These are phyloP conservation scores for Rauvolfia tetraphylla DNA, from an alignment of 257 asterid genomes.

Conservation along the genomic window DNA sequence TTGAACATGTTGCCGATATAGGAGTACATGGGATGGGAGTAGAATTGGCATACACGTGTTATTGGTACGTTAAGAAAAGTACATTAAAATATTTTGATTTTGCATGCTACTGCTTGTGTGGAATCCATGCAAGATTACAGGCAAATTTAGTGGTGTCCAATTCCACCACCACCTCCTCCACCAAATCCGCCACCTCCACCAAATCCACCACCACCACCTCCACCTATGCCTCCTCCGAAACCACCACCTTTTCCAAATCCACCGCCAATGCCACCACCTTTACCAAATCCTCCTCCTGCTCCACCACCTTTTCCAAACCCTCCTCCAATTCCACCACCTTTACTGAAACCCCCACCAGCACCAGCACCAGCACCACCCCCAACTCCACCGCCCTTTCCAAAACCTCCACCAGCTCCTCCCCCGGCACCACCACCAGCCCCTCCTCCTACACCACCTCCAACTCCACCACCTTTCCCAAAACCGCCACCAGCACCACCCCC, in stretches of 20 bases:
- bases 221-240: no score
- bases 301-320: not conserved
- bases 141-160: constrained; percentile 1
- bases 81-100: no score
- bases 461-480: not conserved
- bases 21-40: not conserved
- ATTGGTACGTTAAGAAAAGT: not conserved
- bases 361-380: not conserved
- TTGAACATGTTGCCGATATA: not conserved
- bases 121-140: constrained; percentile 12
- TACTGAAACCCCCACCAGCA: not conserved
- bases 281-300: not conserved
- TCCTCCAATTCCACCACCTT: not conserved
- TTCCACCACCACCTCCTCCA: no score
- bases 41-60: not conserved
- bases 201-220: no score
- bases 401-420: not conserved
- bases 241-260: not conserved
- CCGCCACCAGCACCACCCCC: not conserved
- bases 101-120: not conserved
- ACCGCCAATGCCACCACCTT: not conserved
- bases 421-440: not conserved
- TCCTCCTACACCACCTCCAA: not conserved
- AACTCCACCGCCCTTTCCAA: not conserved
- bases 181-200: no score